Percentiles rank a stretch among this genome's conserved stretches.
Evolutionary conservation across 441 rosid species (phyloP).

Genomic region (Erodium moschatum): DNA sequence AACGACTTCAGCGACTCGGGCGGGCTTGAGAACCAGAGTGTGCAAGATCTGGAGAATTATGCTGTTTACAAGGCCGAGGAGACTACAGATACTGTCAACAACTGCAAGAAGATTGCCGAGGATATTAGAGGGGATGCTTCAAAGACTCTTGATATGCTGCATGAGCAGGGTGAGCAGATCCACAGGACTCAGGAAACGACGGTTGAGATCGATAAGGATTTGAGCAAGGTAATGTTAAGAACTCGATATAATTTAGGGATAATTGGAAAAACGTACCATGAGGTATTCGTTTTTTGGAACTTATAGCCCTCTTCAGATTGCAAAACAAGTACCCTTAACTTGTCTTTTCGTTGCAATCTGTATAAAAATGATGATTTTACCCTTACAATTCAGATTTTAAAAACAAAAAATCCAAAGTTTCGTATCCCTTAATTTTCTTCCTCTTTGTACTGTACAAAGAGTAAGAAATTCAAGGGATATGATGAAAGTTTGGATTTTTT

Average conservation of each 20-base stretch:
- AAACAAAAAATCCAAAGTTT: too few species aligned
- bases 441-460: too few species aligned
- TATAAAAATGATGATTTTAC: too few species aligned
- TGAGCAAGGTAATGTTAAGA: conserved; percentile 26
- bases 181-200: conserved; percentile 52
- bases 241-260: neutral
- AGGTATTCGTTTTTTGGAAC: too few species aligned
- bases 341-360: too few species aligned
- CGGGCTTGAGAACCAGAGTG: conserved; percentile 44
- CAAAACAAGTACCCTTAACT: too few species aligned
- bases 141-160: conserved; percentile 53
- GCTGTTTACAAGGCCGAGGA: conserved; percentile 55
- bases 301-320: too few species aligned
- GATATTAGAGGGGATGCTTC: conserved; percentile 48
- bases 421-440: too few species aligned
- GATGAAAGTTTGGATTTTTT: too few species aligned
- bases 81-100: conserved; percentile 45
- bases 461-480: too few species aligned
- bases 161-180: conserved; percentile 58
- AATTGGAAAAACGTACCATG: too few species aligned
- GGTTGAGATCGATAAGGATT: conserved; percentile 51
- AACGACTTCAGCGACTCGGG: conserved; percentile 42
- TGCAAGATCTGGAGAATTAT: conserved; percentile 48
- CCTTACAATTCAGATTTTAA: too few species aligned
- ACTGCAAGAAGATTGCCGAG: conserved; percentile 55